Percentiles rank a stretch among this genome's conserved stretches.
Conservation (phyloP, 2,329 filamentous ascomycete species). For the Pseudogymnoascus sp. region DNA sequence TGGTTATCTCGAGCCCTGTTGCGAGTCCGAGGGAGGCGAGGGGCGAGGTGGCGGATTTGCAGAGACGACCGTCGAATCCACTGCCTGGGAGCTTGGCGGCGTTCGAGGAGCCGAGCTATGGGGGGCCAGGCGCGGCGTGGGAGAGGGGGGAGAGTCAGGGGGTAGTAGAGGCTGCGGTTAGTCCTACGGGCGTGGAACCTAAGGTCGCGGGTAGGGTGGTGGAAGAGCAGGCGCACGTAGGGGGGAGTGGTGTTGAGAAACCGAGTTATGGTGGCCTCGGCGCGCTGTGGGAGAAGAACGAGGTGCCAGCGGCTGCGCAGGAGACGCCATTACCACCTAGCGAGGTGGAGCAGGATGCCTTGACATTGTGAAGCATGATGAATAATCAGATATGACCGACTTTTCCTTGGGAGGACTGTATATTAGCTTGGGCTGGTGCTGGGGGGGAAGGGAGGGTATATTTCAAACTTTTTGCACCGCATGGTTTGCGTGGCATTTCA, state of each 20-base stretch:
- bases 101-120: constrained; percentile 3
- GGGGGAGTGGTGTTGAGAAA: constrained; percentile 34
- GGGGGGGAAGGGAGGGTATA: not conserved
- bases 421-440: not conserved
- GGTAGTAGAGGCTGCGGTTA: not conserved
- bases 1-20: constrained; percentile 33
- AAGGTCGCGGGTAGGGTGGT: constrained; percentile 37
- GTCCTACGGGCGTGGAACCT: constrained; percentile 25
- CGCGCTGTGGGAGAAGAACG: constrained; percentile 44
- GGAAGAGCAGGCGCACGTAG: constrained; percentile 27
- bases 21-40: not conserved
- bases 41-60: not conserved
- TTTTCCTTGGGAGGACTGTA: not conserved
- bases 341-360: constrained; percentile 27
- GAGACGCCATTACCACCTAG: constrained; percentile 28
- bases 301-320: constrained; percentile 31
- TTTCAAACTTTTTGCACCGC: not conserved
- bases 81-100: not conserved
- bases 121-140: not conserved
- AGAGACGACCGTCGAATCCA: not conserved
- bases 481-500: not conserved
- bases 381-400: not conserved
- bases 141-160: not conserved
- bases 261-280: constrained; percentile 45
- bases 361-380: not conserved